A percentile compares a stretch with the other conserved stretches of the same genome.
Conservation (phyloP, 2,329 filamentous ascomycete species). For the Monilinia fructigena region DNA sequence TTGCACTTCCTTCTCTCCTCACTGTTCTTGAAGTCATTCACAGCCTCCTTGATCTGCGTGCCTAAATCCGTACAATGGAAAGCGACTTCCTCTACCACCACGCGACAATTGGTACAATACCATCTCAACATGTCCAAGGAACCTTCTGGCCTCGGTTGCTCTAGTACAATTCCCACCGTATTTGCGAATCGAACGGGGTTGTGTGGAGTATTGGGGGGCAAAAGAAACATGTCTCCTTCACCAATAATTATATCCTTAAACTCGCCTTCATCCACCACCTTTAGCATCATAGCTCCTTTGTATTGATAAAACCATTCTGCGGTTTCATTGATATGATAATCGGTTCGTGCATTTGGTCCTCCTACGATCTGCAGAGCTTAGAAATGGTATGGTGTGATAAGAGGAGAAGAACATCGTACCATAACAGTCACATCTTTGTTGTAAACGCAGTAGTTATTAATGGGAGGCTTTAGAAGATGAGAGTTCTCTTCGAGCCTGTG, state of each 20-base stretch:
- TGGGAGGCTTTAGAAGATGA: conserved; percentile 78
- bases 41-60: conserved; percentile 89
- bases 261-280: conserved; percentile 70
- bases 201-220: conserved; percentile 93
- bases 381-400: conserved; percentile 4
- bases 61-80: conserved; percentile 91
- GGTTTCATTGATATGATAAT: conserved; percentile 97
- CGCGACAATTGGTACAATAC: conserved; percentile 75
- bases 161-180: conserved; percentile 91
- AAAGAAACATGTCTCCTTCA: conserved; percentile 90
- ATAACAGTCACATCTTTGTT: conserved; percentile 80
- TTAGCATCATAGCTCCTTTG: conserved; percentile 88
- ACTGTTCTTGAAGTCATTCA: conserved; percentile 74
- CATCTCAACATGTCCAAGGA: conserved; percentile 79
- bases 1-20: conserved; percentile 70
- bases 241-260: conserved; percentile 87
- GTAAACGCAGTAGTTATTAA: conserved; percentile 98
- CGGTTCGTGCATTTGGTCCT: conserved; percentile 90
- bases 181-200: conserved; percentile 91
- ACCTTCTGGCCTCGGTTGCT: conserved; percentile 72
- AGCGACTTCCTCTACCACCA: conserved; percentile 76
- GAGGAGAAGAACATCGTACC: conserved; percentile 46
- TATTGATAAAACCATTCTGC: conserved; percentile 99
- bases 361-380: conserved; percentile 70
- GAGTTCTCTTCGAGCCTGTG: conserved; percentile 87